A percentile compares a stretch with the other conserved stretches of the same genome.
phyloP scores from a whole-genome alignment of 2,329 filamentous ascomycete species.

The Venturia effusa region DNA sequence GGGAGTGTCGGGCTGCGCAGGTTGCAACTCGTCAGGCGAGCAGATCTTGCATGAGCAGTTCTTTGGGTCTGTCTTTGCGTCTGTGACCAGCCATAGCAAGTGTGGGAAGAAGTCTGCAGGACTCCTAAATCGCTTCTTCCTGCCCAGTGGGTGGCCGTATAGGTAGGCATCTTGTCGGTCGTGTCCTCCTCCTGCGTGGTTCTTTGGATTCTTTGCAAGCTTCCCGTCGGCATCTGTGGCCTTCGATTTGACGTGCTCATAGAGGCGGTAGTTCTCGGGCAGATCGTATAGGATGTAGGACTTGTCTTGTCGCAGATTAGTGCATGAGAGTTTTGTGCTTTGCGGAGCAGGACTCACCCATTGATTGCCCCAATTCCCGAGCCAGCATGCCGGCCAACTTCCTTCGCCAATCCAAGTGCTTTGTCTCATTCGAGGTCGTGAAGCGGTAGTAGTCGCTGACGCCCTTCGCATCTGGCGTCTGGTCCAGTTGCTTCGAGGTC shows the following conservation, averaged over 20 bases:
- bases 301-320: constrained; percentile 18
- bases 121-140: constrained; percentile 47
- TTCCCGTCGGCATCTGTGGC: constrained; percentile 30
- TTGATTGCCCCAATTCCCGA: constrained; percentile 31
- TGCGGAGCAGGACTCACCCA: background rate
- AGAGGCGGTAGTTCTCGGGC: constrained; percentile 46
- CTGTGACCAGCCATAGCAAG: constrained; percentile 45
- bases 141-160: constrained; percentile 47
- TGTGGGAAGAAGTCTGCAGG: constrained; percentile 51
- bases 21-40: constrained; percentile 40
- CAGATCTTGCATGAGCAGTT: constrained; percentile 50
- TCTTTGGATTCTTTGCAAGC: constrained; percentile 34
- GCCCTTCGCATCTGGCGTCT: constrained; percentile 40
- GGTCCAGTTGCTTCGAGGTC: constrained; percentile 40
- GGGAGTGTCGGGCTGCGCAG: constrained; percentile 18
- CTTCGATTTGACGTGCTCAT: constrained; percentile 47
- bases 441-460: constrained; percentile 44
- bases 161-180: constrained; percentile 50
- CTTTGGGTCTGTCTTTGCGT: constrained; percentile 39
- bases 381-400: constrained; percentile 50
- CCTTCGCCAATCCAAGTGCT: constrained; percentile 46
- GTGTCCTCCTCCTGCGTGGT: constrained; percentile 38
- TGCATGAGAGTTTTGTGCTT: background rate
- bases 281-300: constrained; percentile 42
- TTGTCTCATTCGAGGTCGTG: constrained; percentile 38